Evolutionary conservation across 2,329 filamentous ascomycete species (phyloP).

Genomic region (Epichloe baconii): DNA sequence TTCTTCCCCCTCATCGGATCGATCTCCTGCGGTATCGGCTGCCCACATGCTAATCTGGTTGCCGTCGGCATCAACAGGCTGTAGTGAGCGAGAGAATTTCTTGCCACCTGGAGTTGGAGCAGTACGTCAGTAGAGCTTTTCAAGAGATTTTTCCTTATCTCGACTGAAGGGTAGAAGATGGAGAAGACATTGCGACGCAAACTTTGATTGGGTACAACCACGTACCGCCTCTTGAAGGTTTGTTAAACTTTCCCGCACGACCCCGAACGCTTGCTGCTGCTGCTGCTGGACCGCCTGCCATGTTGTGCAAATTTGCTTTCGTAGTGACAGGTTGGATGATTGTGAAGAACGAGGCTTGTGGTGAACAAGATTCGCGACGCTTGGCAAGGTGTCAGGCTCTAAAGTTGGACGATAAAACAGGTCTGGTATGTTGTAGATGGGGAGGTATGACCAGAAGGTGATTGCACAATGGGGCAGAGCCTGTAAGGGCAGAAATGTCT

Average conservation of each 20-base stretch:
- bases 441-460: neutral
- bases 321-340: neutral
- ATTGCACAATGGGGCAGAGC: neutral
- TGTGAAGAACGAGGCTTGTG: neutral
- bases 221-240: conserved; percentile 81
- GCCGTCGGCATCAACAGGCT: conserved; percentile 78
- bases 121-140: neutral
- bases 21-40: conserved; percentile 42
- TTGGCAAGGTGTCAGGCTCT: neutral
- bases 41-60: conserved; percentile 84
- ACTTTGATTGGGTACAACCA: neutral
- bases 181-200: neutral
- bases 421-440: neutral
- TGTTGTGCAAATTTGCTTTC: conserved; percentile 16
- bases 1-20: conserved; percentile 41
- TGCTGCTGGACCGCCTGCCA: conserved; percentile 34
- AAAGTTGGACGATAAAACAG: neutral
- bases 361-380: neutral
- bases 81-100: conserved; percentile 84
- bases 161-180: neutral
- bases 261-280: conserved; percentile 42
- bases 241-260: conserved; percentile 87
- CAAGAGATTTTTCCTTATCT: neutral
- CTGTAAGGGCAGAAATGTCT: conserved; percentile 1
- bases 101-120: conserved; percentile 58